A percentile compares a stretch with the other conserved stretches of the same genome.
Evolutionary conservation across 768 basidiomycete genomes (phyloP).

Genomic region (Tremella fuciformis): DNA sequence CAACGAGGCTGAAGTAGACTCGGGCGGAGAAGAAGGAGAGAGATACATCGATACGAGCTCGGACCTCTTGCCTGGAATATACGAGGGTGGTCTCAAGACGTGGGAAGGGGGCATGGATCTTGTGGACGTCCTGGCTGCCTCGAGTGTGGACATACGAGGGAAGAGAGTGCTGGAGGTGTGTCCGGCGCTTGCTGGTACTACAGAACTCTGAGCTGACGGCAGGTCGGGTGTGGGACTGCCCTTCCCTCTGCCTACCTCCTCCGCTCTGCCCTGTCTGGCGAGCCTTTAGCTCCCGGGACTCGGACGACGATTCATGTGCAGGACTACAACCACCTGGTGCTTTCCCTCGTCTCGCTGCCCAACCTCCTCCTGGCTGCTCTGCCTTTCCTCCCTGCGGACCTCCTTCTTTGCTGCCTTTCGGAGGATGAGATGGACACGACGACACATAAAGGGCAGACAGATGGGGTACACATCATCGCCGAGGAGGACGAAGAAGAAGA

Average conservation of each 20-base stretch:
- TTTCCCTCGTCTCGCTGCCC: constrained; percentile 61
- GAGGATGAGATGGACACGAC: background rate
- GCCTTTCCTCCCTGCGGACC: constrained; percentile 31
- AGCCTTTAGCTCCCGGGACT: background rate
- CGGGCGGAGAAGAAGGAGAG: constrained; percentile 32
- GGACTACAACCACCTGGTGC: constrained; percentile 82
- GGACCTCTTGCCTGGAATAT: constrained; percentile 84
- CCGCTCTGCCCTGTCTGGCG: constrained; percentile 54
- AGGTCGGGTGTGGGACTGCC: constrained; percentile 93
- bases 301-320: constrained; percentile 71
- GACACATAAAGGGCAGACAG: background rate
- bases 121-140: constrained; percentile 58
- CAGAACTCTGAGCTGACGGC: background rate
- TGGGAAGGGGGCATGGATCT: constrained; percentile 96
- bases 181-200: constrained; percentile 3
- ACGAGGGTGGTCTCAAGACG: constrained; percentile 95
- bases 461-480: background rate
- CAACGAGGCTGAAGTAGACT: background rate
- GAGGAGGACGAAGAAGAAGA: constrained; percentile 35
- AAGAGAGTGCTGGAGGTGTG: constrained; percentile 71
- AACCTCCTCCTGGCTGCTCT: constrained; percentile 50
- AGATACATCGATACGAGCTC: constrained; percentile 78
- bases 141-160: constrained; percentile 52
- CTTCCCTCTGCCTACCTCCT: constrained; percentile 76
- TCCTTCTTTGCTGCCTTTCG: constrained; percentile 17